Conservation (phyloP, 148 eudicot genomes). For the Pharnaceum exiguum region DNA sequence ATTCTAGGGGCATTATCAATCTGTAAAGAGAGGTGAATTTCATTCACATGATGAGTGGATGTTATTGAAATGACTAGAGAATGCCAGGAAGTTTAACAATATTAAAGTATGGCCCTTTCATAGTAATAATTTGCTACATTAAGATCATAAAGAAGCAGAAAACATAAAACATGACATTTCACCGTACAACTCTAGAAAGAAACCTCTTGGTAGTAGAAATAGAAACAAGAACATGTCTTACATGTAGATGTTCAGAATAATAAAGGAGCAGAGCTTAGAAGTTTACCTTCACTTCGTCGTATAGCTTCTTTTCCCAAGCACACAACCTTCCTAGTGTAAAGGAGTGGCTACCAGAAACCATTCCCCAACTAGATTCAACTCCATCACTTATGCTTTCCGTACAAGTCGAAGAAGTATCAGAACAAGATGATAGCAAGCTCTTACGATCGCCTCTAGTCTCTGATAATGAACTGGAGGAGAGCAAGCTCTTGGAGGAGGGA, state of each 20-base stretch:
- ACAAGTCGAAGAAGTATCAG: constrained; percentile 35
- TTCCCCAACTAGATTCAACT: constrained; percentile 32
- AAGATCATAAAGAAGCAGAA: no score
- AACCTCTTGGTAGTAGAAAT: background rate
- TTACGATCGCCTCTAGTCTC: constrained; percentile 32
- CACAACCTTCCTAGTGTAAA: constrained; percentile 48
- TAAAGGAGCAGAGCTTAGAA: background rate
- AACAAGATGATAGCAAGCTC: constrained; percentile 40
- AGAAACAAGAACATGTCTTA: background rate
- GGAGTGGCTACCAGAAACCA: constrained; percentile 61
- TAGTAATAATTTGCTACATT: no score
- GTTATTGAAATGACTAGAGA: no score
- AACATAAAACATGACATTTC: no score
- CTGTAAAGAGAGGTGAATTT: no score
- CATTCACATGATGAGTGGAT: no score
- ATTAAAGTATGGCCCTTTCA: no score
- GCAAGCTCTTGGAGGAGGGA: constrained; percentile 42
- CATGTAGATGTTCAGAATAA: background rate
- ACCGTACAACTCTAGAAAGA: no score
- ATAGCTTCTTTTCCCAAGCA: constrained; percentile 75
- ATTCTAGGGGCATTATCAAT: background rate
- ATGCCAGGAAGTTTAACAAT: no score
- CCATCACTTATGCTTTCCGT: constrained; percentile 24
- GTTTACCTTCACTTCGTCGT: constrained; percentile 51
- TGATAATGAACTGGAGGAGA: constrained; percentile 35